Percentiles rank a stretch among this genome's conserved stretches.
phyloP scores from a whole-genome alignment of 768 basidiomycete genomes.

The Lentinula boryana region DNA sequence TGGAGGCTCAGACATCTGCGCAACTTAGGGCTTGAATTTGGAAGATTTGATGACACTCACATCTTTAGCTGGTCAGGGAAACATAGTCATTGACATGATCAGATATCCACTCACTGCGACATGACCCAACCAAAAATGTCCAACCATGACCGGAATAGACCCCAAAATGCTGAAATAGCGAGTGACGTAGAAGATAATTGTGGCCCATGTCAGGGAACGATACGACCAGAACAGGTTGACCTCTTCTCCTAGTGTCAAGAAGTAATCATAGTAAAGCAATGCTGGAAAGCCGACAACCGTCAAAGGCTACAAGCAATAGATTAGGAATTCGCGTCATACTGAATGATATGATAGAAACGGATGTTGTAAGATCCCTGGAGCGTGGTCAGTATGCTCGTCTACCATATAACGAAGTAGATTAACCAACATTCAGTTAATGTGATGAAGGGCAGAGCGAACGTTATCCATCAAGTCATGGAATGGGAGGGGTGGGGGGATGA shows the following conservation, averaged over 20 bases:
- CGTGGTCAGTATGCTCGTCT: background rate
- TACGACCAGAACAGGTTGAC: slow-evolving; percentile 30
- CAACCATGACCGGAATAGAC: slow-evolving; percentile 21
- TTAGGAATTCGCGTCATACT: background rate
- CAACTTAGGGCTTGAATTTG: background rate
- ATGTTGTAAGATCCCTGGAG: background rate
- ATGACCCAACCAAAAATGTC: slow-evolving; percentile 18
- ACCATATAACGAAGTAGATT: background rate
- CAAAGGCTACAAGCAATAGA: background rate
- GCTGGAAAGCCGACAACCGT: background rate
- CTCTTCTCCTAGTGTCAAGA: slow-evolving; percentile 30
- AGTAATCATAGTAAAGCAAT: slow-evolving; percentile 28
- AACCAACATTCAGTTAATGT: background rate
- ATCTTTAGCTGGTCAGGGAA: background rate
- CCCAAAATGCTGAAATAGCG: slow-evolving; percentile 27
- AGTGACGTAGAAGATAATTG: slow-evolving; percentile 26
- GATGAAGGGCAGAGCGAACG: background rate
- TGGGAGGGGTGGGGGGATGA: background rate
- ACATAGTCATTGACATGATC: background rate
- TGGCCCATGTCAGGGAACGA: slow-evolving; percentile 15
- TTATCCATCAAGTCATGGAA: background rate
- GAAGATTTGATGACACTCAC: background rate
- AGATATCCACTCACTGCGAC: slow-evolving; percentile 1
- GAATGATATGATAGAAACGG: background rate
- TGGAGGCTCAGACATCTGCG: slow-evolving; percentile 6